Evolutionary conservation across 331 rosid species (phyloP).

Genomic region (Prunus yedoensis): DNA sequence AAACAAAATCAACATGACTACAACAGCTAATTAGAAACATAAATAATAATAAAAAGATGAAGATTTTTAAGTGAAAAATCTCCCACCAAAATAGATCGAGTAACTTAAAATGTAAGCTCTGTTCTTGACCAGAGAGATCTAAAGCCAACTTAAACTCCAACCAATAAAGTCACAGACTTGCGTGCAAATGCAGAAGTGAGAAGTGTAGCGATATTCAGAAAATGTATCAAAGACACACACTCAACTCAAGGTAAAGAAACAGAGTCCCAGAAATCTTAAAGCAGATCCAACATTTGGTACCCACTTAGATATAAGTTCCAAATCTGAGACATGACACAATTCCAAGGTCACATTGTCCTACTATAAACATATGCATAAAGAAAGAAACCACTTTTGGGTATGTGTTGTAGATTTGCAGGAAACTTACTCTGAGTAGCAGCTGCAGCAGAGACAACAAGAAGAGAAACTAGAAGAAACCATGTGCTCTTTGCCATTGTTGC

Average conservation of each 20-base stretch:
- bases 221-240: neutral
- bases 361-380: neutral
- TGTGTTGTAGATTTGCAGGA: neutral
- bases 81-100: slow-evolving; percentile 8
- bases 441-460: slow-evolving; percentile 40
- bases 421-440: slow-evolving; percentile 58
- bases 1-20: too few relatives aligned
- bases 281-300: slow-evolving; percentile 35
- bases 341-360: slow-evolving; percentile 6
- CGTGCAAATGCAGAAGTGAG: neutral
- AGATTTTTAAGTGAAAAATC: neutral
- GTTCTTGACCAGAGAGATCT: slow-evolving; percentile 22
- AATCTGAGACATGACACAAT: slow-evolving; percentile 26
- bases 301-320: slow-evolving; percentile 7
- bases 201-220: neutral
- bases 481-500: slow-evolving; percentile 47
- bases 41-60: neutral
- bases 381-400: neutral
- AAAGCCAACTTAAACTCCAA: slow-evolving; percentile 6
- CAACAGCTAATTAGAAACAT: too few relatives aligned
- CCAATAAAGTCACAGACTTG: neutral
- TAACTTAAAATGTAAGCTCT: neutral
- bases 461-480: slow-evolving; percentile 33
- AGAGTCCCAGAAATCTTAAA: slow-evolving; percentile 1
- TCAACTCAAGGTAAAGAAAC: neutral